These are phyloP conservation scores for Protomyces macrosporus DNA, from an alignment of 1,139 yeast genomes.

Conservation along the genomic window DNA sequence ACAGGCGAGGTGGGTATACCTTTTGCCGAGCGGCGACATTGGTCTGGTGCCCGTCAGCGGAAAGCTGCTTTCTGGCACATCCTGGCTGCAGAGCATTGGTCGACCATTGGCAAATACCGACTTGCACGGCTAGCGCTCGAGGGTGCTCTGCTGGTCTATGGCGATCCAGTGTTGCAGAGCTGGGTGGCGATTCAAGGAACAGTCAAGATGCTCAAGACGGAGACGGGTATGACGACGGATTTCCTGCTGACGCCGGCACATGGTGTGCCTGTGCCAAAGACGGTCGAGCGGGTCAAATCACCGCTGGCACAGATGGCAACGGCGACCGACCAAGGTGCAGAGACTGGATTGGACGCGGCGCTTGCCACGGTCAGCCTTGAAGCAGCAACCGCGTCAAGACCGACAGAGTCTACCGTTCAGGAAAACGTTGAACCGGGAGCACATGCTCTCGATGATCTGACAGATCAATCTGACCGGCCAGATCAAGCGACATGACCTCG, in stretches of 20 bases:
- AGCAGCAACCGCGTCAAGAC: no score
- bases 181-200: slow-evolving; percentile 25
- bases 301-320: neutral
- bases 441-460: no score
- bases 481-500: no score
- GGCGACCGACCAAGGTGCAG: neutral
- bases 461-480: no score
- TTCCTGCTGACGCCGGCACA: slow-evolving; percentile 14
- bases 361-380: no score
- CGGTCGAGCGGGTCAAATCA: neutral
- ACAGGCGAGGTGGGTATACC: slow-evolving; percentile 24
- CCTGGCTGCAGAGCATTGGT: slow-evolving; percentile 72
- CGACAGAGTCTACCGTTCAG: no score
- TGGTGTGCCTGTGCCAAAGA: neutral
- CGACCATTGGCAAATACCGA: slow-evolving; percentile 19
- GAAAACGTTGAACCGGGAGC: no score
- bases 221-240: slow-evolving; percentile 14
- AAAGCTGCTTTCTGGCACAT: slow-evolving; percentile 77
- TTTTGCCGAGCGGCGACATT: neutral
- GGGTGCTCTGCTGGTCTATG: slow-evolving; percentile 11
- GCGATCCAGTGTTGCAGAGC: neutral
- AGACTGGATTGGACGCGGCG: neutral
- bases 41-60: slow-evolving; percentile 46
- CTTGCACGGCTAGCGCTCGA: slow-evolving; percentile 8
- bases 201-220: slow-evolving; percentile 11